Conservation (phyloP, 2,329 filamentous ascomycete genomes). For the Nannizziopsis arthrosporioides region DNA sequence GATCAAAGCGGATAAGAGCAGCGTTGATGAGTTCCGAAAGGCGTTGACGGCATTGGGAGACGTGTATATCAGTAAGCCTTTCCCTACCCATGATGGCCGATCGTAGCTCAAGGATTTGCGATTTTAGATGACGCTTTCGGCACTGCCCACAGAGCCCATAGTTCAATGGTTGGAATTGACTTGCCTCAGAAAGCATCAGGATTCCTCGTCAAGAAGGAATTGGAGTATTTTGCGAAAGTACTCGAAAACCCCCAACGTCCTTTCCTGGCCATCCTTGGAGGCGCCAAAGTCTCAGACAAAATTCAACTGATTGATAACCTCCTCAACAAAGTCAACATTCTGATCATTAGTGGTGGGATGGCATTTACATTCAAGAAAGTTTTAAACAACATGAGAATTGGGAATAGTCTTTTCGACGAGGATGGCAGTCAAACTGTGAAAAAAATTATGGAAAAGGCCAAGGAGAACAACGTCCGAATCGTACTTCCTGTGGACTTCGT, state of each 20-base stretch:
- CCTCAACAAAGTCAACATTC: conserved; percentile 90
- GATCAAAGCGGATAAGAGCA: conserved; percentile 88
- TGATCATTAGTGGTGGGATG: conserved; percentile 96
- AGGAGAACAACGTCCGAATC: conserved; percentile 90
- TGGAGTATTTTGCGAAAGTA: conserved; percentile 97
- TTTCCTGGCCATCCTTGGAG: conserved; percentile 96
- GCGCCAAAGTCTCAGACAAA: conserved; percentile 98
- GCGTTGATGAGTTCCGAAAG: conserved; percentile 89
- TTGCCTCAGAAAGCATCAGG: conserved; percentile 94
- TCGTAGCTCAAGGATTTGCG: conserved; percentile 4
- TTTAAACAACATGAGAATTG: conserved; percentile 80
- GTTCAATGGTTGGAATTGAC: conserved; percentile 95
- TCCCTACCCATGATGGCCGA: not conserved
- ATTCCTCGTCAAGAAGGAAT: conserved; percentile 99
- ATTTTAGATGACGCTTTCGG: conserved; percentile 91
- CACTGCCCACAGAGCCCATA: conserved; percentile 95
- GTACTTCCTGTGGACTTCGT: conserved; percentile 91
- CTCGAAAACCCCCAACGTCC: conserved; percentile 86
- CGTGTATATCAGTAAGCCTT: conserved; percentile 78
- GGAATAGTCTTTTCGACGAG: conserved; percentile 85
- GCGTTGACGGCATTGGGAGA: conserved; percentile 88
- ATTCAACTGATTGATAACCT: conserved; percentile 99
- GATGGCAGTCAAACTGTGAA: conserved; percentile 83
- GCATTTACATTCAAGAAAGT: conserved; percentile 99
- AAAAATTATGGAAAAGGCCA: conserved; percentile 83